Evolutionary conservation across 1,284 basidiomycete species (phyloP).

Genomic region (Ustilago tritici): DNA sequence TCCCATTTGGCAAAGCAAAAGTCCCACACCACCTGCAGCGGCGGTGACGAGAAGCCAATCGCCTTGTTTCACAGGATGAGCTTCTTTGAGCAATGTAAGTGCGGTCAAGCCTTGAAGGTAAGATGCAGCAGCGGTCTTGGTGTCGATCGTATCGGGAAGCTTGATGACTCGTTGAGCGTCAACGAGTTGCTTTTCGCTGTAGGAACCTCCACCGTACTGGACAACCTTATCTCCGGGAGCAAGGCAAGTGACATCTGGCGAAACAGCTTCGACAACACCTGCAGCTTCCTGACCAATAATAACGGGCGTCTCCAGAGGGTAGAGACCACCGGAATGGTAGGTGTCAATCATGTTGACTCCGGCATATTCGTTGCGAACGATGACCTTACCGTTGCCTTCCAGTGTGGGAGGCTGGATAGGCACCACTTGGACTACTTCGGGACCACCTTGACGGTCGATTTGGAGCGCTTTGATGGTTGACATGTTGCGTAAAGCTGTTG

Average conservation of each 20-base stretch:
- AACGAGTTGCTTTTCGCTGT: slow-evolving; percentile 82
- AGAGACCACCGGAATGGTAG: slow-evolving; percentile 71
- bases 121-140: slow-evolving; percentile 77
- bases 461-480: slow-evolving; percentile 73
- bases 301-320: slow-evolving; percentile 76
- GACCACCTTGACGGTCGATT: slow-evolving; percentile 76
- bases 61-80: slow-evolving; percentile 80
- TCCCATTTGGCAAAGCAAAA: slow-evolving; percentile 73
- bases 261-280: slow-evolving; percentile 79
- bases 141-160: slow-evolving; percentile 73
- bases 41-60: slow-evolving; percentile 83
- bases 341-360: slow-evolving; percentile 77
- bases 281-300: slow-evolving; percentile 82
- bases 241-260: slow-evolving; percentile 69
- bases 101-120: slow-evolving; percentile 85
- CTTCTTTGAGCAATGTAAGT: slow-evolving; percentile 82
- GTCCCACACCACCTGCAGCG: slow-evolving; percentile 81
- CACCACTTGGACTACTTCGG: slow-evolving; percentile 81
- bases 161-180: slow-evolving; percentile 77
- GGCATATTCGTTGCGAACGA: slow-evolving; percentile 78
- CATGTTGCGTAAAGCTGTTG: slow-evolving; percentile 57
- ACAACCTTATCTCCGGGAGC: slow-evolving; percentile 77
- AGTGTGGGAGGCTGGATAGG: slow-evolving; percentile 77
- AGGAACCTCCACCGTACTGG: slow-evolving; percentile 74
- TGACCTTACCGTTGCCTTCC: slow-evolving; percentile 75